Evolutionary conservation across 768 basidiomycete genomes (phyloP), one percentile per base, ranked within the genome.

Genomic region (Serendipita vermifera): DNA sequence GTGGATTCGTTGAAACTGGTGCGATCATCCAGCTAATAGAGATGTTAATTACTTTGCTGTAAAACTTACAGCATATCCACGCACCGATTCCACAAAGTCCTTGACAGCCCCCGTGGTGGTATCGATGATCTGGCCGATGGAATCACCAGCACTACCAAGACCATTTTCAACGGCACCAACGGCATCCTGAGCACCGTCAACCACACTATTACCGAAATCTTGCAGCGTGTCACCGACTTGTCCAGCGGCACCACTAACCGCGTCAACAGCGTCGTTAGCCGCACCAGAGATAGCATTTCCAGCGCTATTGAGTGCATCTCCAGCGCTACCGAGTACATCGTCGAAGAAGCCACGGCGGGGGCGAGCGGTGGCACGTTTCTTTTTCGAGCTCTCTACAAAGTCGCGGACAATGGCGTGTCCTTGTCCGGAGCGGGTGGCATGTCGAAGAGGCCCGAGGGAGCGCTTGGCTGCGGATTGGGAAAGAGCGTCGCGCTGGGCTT

Each of bases 1-100:
- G 72, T 66, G 56, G 66, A 64, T 29, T 68, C 55, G 31, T 69
- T 61, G 58, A 73, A 66, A 5, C 61, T 62, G 55, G 71, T 66
- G 24, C 59, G 65, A 68, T 51, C 46, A 2, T 51, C 46, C 9
- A 51, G 46, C 46, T 51, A 27, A 7, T 5, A 41, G 15, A 6
- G 17, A 41, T 17, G 15, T n/a, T n/a, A n/a, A n/a, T n/a, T n/a
- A n/a, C 15, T 17, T 41, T 41, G 26, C 15, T 7, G 26, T n/a
- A 9, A 3, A 26, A 3, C 27, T 41, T n/a, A 5, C 3, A 5
- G 26, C 27, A 26, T 41, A 9, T n/a, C 15, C 7, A 41, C 1
- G 22, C 24, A 51, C 46, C 46, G 46, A 51, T 22, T 51, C 24
- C 29, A 51, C 46, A 51, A 51, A 51, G 7, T 20, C 11, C 24